phyloP scores from a whole-genome alignment of 2,329 filamentous ascomycete species.

The Colletotrichum sp. region DNA sequence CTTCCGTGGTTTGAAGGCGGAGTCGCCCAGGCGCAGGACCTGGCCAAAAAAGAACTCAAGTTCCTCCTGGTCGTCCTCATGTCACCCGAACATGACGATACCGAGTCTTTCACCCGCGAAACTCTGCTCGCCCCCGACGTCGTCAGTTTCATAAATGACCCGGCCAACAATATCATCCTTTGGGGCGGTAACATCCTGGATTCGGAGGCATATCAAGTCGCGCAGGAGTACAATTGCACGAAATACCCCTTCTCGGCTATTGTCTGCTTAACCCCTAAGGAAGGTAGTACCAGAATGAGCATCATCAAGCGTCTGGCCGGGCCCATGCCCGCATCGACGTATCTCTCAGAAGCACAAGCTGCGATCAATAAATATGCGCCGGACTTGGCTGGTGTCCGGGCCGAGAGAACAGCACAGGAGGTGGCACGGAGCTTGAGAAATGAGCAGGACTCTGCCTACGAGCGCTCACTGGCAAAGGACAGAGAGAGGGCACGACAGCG shows the following conservation, averaged over 20 bases:
- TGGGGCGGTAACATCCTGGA: slow-evolving; percentile 96
- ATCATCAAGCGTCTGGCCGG: slow-evolving; percentile 82
- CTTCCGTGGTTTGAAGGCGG: slow-evolving; percentile 86
- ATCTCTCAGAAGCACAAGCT: slow-evolving; percentile 75
- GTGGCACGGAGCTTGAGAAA: slow-evolving; percentile 81
- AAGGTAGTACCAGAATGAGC: slow-evolving; percentile 87
- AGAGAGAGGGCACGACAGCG: slow-evolving; percentile 80
- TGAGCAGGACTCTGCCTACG: slow-evolving; percentile 92
- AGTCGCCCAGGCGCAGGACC: slow-evolving; percentile 89
- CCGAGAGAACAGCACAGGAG: slow-evolving; percentile 79
- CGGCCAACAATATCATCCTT: slow-evolving; percentile 79
- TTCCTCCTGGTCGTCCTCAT: slow-evolving; percentile 88
- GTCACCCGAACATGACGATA: slow-evolving; percentile 95
- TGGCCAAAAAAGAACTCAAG: slow-evolving; percentile 88
- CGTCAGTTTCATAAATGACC: slow-evolving; percentile 74
- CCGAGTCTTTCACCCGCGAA: slow-evolving; percentile 77
- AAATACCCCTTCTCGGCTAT: slow-evolving; percentile 91
- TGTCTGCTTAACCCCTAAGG: slow-evolving; percentile 85
- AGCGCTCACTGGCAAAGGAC: slow-evolving; percentile 87
- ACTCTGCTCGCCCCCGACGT: slow-evolving; percentile 82
- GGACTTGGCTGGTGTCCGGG: slow-evolving; percentile 76
- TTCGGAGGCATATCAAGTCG: slow-evolving; percentile 91
- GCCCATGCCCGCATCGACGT: slow-evolving; percentile 71
- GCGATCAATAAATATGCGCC: slow-evolving; percentile 79
- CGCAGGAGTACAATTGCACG: slow-evolving; percentile 84